phyloP scores from a whole-genome alignment of 805 yeast species.

The Saturnispora halmiae region DNA sequence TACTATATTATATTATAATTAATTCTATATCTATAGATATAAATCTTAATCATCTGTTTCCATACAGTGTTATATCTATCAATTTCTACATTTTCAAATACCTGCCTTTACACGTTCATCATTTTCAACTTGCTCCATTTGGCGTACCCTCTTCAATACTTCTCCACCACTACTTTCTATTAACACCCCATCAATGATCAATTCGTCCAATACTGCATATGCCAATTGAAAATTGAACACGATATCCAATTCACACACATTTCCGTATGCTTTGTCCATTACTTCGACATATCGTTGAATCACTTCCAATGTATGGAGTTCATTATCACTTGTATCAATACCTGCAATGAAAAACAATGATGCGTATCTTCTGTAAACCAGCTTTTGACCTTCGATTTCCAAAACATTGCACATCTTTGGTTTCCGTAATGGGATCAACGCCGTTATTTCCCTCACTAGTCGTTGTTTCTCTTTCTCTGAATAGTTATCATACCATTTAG shows the following conservation, averaged over 20 bases:
- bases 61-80: too few species aligned
- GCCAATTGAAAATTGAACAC: constrained; percentile 94
- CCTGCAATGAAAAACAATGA: constrained; percentile 87
- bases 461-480: constrained; percentile 80
- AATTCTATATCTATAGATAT: too few species aligned
- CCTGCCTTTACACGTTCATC: constrained; percentile 6
- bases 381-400: constrained; percentile 76
- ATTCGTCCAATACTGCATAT: constrained; percentile 83
- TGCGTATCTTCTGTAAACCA: constrained; percentile 89
- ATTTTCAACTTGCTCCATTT: constrained; percentile 76
- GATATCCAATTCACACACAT: constrained; percentile 93
- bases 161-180: constrained; percentile 78
- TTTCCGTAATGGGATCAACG: constrained; percentile 73
- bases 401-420: constrained; percentile 93
- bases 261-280: constrained; percentile 92
- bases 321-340: constrained; percentile 76
- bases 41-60: too few species aligned
- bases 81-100: too few species aligned
- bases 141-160: constrained; percentile 64
- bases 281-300: constrained; percentile 93
- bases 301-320: constrained; percentile 72
- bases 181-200: constrained; percentile 78
- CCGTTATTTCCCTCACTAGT: constrained; percentile 76
- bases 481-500: constrained; percentile 86
- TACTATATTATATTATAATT: too few species aligned